Percentiles rank a stretch among this genome's conserved stretches.
These are phyloP conservation scores for Wallacemonas sp. DNA, from an alignment of 208 protist genomes.

Conservation along the genomic window DNA sequence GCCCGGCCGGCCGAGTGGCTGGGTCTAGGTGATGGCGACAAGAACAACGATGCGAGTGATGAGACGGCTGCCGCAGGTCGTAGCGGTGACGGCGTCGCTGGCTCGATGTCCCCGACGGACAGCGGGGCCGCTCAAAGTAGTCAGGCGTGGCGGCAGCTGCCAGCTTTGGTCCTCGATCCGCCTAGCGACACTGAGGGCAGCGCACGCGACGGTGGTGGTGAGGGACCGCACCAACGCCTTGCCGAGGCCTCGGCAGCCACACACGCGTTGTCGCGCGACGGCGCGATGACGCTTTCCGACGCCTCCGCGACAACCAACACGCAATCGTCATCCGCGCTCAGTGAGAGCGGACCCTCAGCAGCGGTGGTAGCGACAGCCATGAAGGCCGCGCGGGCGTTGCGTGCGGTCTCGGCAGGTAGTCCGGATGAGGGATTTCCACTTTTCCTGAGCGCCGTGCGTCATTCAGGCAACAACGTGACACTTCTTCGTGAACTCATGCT, in stretches of 20 bases:
- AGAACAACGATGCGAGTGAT: neutral
- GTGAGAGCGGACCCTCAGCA: neutral
- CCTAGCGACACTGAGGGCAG: neutral
- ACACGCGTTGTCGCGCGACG: too few species aligned
- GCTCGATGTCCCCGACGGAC: too few species aligned
- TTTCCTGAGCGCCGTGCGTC: constrained; percentile 23
- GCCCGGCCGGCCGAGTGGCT: neutral
- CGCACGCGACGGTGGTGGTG: too few species aligned
- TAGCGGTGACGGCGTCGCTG: neutral
- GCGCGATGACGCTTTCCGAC: too few species aligned
- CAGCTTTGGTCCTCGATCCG: neutral
- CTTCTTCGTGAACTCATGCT: constrained; percentile 17
- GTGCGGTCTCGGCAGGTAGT: constrained; percentile 8
- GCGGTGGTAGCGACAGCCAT: neutral
- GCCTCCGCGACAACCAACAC: too few species aligned
- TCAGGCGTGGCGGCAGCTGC: neutral
- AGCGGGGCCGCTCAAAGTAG: neutral
- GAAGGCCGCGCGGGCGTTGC: constrained; percentile 3
- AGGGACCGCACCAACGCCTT: too few species aligned
- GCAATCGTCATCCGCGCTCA: neutral
- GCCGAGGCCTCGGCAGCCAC: too few species aligned
- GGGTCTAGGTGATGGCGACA: neutral
- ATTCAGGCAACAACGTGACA: constrained; percentile 29
- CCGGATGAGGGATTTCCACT: constrained; percentile 20
- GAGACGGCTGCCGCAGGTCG: too few species aligned